phyloP scores from a whole-genome alignment of 805 yeast genomes.

The Danielozyma ontarioensis region DNA sequence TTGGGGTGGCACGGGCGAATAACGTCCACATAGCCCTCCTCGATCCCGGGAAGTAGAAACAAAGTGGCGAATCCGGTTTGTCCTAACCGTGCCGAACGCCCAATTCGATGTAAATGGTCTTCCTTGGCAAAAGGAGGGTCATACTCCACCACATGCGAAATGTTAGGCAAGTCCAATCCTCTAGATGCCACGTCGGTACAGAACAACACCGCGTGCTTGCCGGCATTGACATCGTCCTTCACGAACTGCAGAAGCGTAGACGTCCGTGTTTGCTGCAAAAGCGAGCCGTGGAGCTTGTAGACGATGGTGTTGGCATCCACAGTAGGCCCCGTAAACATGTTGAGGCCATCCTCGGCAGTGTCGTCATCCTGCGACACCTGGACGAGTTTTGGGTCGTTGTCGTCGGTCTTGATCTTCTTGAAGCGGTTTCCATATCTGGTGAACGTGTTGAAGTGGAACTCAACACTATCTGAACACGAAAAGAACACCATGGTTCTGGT shows the following conservation, averaged over 20 bases:
- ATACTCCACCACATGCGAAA: constrained; percentile 81
- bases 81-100: constrained; percentile 99
- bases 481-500: constrained; percentile 76
- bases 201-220: constrained; percentile 61
- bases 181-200: constrained; percentile 98
- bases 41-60: constrained; percentile 83
- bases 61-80: constrained; percentile 70
- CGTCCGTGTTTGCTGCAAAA: constrained; percentile 79
- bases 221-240: constrained; percentile 29
- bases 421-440: constrained; percentile 50
- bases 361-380: constrained; percentile 11
- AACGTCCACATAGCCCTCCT: constrained; percentile 72
- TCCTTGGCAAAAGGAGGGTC: constrained; percentile 95
- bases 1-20: constrained; percentile 24
- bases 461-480: constrained; percentile 95
- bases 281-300: constrained; percentile 82
- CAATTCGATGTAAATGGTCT: constrained; percentile 94
- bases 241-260: constrained; percentile 65
- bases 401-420: constrained; percentile 23
- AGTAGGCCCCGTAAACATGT: constrained; percentile 50
- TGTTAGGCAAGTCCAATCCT: constrained; percentile 88
- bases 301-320: constrained; percentile 41
- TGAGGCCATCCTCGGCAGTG: constrained; percentile 20
- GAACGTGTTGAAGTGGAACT: constrained; percentile 79
- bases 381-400: constrained; percentile 10